A percentile compares a stretch with the other conserved stretches of the same genome.
Evolutionary conservation across 805 yeast species (phyloP).

Genomic region (Metschnikowia peoriensis): DNA sequence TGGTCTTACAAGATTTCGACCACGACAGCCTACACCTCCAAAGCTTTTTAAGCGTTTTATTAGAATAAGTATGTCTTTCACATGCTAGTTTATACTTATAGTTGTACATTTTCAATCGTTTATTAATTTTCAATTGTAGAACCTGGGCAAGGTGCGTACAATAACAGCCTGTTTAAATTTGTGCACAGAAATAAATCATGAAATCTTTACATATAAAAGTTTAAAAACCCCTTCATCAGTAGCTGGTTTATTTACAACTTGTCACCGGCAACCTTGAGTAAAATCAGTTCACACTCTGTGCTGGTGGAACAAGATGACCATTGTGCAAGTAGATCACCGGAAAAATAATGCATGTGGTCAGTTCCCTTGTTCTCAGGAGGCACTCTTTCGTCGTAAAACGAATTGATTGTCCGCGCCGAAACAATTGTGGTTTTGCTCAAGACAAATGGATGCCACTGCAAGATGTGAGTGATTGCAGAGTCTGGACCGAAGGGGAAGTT

Average conservation of each 20-base stretch:
- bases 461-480: slow-evolving; percentile 76
- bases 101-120: slow-evolving; percentile 14
- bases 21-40: slow-evolving; percentile 56
- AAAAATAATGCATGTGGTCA: slow-evolving; percentile 50
- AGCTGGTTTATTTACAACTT: neutral
- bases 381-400: slow-evolving; percentile 23
- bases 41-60: slow-evolving; percentile 30
- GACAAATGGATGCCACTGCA: slow-evolving; percentile 92
- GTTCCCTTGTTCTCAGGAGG: slow-evolving; percentile 19
- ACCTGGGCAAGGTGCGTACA: neutral
- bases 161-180: no score
- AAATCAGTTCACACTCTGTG: slow-evolving; percentile 51
- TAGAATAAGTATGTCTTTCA: slow-evolving; percentile 1
- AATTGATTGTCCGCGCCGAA: slow-evolving; percentile 45
- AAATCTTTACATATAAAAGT: neutral
- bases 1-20: slow-evolving; percentile 54
- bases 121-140: neutral
- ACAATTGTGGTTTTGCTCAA: slow-evolving; percentile 72
- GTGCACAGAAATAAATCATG: no score
- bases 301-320: slow-evolving; percentile 56
- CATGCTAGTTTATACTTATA: slow-evolving; percentile 6
- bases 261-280: slow-evolving; percentile 18
- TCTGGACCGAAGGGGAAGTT: slow-evolving; percentile 59
- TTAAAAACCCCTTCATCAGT: no score
- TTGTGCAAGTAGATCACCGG: slow-evolving; percentile 67